These are phyloP conservation scores for Grosmannia penicillata DNA, from an alignment of 2,329 filamentous ascomycete genomes.

Conservation along the genomic window DNA sequence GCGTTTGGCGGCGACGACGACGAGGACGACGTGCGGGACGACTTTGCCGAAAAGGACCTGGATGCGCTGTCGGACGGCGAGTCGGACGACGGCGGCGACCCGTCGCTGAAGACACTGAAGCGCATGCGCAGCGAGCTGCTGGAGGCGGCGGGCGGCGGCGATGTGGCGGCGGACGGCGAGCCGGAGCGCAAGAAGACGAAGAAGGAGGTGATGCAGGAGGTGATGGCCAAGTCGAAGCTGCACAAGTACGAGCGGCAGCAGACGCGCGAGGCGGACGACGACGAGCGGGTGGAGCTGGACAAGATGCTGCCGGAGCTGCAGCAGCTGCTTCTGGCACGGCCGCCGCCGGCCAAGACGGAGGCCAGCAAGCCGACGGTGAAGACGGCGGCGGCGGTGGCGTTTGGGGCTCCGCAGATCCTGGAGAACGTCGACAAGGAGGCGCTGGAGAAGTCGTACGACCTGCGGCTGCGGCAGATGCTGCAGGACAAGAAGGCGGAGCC, in stretches of 20 bases:
- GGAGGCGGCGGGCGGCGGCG: slow-evolving; percentile 21
- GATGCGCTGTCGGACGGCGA: slow-evolving; percentile 29
- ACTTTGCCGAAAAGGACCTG: slow-evolving; percentile 68
- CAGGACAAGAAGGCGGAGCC: slow-evolving; percentile 76
- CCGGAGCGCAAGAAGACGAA: slow-evolving; percentile 87
- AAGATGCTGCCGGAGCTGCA: slow-evolving; percentile 68
- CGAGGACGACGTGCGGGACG: slow-evolving; percentile 38
- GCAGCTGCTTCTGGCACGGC: slow-evolving; percentile 47
- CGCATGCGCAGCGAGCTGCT: slow-evolving; percentile 32
- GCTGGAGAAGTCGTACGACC: slow-evolving; percentile 78
- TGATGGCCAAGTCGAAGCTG: slow-evolving; percentile 92
- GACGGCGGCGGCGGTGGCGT: slow-evolving; percentile 4
- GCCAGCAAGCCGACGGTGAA: slow-evolving; percentile 9
- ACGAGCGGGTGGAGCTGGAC: slow-evolving; percentile 70
- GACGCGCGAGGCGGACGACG: slow-evolving; percentile 84
- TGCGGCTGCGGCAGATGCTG: slow-evolving; percentile 65
- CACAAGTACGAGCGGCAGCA: slow-evolving; percentile 92
- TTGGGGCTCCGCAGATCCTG: slow-evolving; percentile 3
- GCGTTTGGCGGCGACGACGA: slow-evolving; percentile 48
- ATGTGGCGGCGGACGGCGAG: slow-evolving; percentile 36
- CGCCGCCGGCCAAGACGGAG: slow-evolving; percentile 18
- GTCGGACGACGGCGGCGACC: slow-evolving; percentile 37
- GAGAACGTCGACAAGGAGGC: slow-evolving; percentile 43
- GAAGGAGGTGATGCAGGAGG: slow-evolving; percentile 93
- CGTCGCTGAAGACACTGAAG: slow-evolving; percentile 39